Conservation (phyloP, 208 protist species). For the Trichomonas gallinae region DNA sequence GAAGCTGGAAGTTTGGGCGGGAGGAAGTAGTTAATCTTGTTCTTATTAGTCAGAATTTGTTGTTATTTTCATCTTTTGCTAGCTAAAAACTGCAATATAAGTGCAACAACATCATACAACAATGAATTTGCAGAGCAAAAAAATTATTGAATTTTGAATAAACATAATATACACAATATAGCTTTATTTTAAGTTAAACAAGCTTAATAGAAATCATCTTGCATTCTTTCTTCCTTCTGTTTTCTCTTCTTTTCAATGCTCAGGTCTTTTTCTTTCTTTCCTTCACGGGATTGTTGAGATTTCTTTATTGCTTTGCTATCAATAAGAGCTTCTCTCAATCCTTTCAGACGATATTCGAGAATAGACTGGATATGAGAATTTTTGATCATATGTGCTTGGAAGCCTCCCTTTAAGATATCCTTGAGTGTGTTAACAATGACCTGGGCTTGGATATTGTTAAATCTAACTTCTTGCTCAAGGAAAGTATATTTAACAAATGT, state of each 20-base stretch:
- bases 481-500: neutral
- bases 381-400: neutral
- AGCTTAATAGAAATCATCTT: neutral
- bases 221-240: neutral
- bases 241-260: neutral
- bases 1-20: neutral
- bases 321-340: neutral
- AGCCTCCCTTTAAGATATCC: neutral
- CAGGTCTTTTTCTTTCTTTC: neutral
- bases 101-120: too few species aligned
- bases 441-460: neutral
- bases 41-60: too few species aligned
- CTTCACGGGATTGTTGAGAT: neutral
- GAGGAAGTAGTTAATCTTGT: neutral
- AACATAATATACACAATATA: too few species aligned
- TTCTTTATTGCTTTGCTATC: neutral
- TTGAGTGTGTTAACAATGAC: neutral
- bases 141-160: too few species aligned
- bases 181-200: too few species aligned
- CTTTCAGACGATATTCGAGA: neutral
- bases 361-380: neutral
- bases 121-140: too few species aligned
- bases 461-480: neutral
- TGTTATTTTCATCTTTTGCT: too few species aligned
- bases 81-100: too few species aligned